Base-by-base conservation (phyloP, 202 grass and related monocot species). In the Bolboschoenoplectus hybrid region DNA sequence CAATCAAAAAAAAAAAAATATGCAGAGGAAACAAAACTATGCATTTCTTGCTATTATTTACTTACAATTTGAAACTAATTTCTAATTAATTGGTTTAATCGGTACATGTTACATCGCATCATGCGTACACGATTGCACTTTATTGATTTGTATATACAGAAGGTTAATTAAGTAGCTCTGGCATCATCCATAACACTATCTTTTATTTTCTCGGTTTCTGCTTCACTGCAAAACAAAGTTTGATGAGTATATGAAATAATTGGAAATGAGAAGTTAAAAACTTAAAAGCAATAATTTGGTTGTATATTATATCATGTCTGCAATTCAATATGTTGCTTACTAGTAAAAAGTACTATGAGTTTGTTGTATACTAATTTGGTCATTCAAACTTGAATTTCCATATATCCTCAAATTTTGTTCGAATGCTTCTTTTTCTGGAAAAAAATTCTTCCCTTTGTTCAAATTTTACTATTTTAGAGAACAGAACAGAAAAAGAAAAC, bases 201-300 rank as follows among this genome's bases (percentile, higher is more conserved):
- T 76, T 8, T 52, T 76, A 36, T n/a, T 46, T 72, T 72, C 49
- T 39, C 16, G 32, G 16, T 7, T 16, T 55, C 10, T 53, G 38
- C 73, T 76, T 76, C 73, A 76, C 73, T 76, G 73, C 73, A 76
- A 76, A 76, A 49, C 73, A 76, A 76, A 55, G 26, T 76, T 72
- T 53, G 5, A 16, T 38, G 6, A 55, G 73, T 52, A 14, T 32
- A 76, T 38, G 26, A 38, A 52, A 55, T 55, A 55, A 76, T 76
- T 76, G 10, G 73, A 76, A 36, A 7, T 55, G 50, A 76, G 13
- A 38, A 76, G 47, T 14, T 34, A 34, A 8, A 36, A 53, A 19
- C n/a, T 70, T 17, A 45, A 68, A 75, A 75, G 35, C 47, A 75
- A 52, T 35, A 52, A 74, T 74, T 34, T 3, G 47, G 51, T 74